These are phyloP conservation scores for Coemansia sp. DNA, from an alignment of 192 early-diverging fungal species.

Conservation along the genomic window DNA sequence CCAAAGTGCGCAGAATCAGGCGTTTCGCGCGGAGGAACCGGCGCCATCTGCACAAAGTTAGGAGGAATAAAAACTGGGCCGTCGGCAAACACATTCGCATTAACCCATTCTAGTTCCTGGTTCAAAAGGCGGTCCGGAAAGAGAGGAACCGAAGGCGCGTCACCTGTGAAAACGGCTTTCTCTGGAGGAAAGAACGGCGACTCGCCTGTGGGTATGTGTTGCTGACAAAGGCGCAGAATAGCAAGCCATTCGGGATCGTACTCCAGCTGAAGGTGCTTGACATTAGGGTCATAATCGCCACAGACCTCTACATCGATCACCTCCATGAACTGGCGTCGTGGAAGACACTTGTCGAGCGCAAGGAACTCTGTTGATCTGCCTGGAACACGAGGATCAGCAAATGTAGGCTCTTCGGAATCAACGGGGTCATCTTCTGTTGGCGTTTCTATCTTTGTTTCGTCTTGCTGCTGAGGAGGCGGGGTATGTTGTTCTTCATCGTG, in stretches of 20 bases:
- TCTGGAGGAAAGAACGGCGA: slow-evolving; percentile 53
- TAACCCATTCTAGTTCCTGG: slow-evolving; percentile 66
- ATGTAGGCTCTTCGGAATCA: neutral
- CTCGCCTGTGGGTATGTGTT: slow-evolving; percentile 57
- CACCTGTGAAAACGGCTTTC: slow-evolving; percentile 48
- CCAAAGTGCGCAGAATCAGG: slow-evolving; percentile 37
- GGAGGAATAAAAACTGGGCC: slow-evolving; percentile 64
- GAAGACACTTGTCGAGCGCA: slow-evolving; percentile 93
- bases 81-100: slow-evolving; percentile 57
- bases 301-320: slow-evolving; percentile 60
- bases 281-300: slow-evolving; percentile 42
- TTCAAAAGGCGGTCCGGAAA: slow-evolving; percentile 55
- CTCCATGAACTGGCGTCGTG: slow-evolving; percentile 77
- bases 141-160: slow-evolving; percentile 9
- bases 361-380: slow-evolving; percentile 73
- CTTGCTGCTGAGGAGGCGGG: neutral
- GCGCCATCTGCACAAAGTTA: slow-evolving; percentile 78
- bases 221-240: slow-evolving; percentile 64
- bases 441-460: no score
- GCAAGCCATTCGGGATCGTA: slow-evolving; percentile 88
- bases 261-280: slow-evolving; percentile 56
- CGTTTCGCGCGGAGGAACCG: slow-evolving; percentile 50
- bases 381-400: slow-evolving; percentile 21
- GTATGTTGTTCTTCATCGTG: neutral
- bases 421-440: neutral